Evolutionary conservation across 208 protist species (phyloP), one percentile per base, ranked within the genome.

Genomic region (Polymyxa betae): DNA sequence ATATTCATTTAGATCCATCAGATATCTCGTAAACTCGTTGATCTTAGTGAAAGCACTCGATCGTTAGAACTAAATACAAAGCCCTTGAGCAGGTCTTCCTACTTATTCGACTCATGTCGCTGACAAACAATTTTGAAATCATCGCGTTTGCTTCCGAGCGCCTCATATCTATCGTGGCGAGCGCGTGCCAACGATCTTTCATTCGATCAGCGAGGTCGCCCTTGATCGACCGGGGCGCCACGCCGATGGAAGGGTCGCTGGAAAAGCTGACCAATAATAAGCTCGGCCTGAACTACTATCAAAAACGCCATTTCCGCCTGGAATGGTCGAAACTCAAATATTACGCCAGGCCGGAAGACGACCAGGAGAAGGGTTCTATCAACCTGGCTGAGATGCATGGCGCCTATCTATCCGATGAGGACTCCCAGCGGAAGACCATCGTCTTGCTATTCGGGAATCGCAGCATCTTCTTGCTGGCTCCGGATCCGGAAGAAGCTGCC

Each of bases 221-320:
- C n/a, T n/a, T n/a, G n/a, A n/a, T n/a, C n/a, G n/a, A n/a, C n/a
- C n/a, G n/a, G n/a, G n/a, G n/a, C n/a, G n/a, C n/a, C n/a, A n/a
- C n/a, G n/a, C n/a, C n/a, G n/a, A 82, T 82, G 72, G 72, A 82
- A n/a, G 72, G 72, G 5, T 5, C n/a, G 16, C 72, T 82, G 5
- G 72, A 82, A n/a, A 82, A 82, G 72, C 40, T 82, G 16, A 82
- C 72, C 35, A 82, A 82, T n/a, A 82, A 82, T n/a, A 82, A 82
- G 72, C 72, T 82, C 72, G 72, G 72, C 35, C 72, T 82, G 72
- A 82, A 82, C 72, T 82, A 82, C 72, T 82, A 82, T 43, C 72
- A 82, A 43, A 5, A 35, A 35, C 72, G 72, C 35, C 40, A 82
- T 43, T 82, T 82, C n/a, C 72, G 72, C 5, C n/a, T 82, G 35